Conservation (phyloP, 352 stramenopile species). For the Phytophthora boehmeriae region DNA sequence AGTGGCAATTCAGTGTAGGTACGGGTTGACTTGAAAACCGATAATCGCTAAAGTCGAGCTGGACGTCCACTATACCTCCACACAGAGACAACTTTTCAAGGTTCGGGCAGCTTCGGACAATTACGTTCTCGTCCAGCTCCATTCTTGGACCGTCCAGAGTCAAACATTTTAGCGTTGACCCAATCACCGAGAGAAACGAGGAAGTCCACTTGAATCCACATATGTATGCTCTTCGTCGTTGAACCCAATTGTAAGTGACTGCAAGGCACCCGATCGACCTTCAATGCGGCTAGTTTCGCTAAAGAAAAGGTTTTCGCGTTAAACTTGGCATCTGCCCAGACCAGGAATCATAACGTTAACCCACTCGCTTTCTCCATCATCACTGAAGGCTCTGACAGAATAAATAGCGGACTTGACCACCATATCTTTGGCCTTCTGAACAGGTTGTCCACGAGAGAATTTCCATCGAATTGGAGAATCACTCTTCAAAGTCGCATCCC, state of each 20-base stretch:
- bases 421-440: neutral
- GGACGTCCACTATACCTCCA: conserved; percentile 7
- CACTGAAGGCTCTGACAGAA: conserved; percentile 9
- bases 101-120: conserved; percentile 14
- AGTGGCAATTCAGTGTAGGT: conserved; percentile 7
- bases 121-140: conserved; percentile 10
- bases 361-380: conserved; percentile 9
- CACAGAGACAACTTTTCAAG: conserved; percentile 8
- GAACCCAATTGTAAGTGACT: conserved; percentile 17
- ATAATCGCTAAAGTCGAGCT: conserved; percentile 18
- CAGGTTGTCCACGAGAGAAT: conserved; percentile 5
- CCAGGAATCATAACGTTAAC: conserved; percentile 23
- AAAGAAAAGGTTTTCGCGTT: conserved; percentile 6
- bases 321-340: conserved; percentile 10
- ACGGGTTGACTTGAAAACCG: conserved; percentile 1
- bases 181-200: conserved; percentile 2
- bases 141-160: conserved; percentile 2
- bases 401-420: conserved; percentile 8
- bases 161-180: conserved; percentile 11
- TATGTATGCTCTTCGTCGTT: too few relatives aligned
- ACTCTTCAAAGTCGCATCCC: conserved; percentile 11
- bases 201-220: conserved; percentile 5
- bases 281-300: neutral
- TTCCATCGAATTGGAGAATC: neutral
- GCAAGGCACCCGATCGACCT: too few relatives aligned